Evolutionary conservation across 2,329 filamentous ascomycete genomes (phyloP), one percentile per base, ranked within the genome.

Genomic region (Aureobasidium sp.): DNA sequence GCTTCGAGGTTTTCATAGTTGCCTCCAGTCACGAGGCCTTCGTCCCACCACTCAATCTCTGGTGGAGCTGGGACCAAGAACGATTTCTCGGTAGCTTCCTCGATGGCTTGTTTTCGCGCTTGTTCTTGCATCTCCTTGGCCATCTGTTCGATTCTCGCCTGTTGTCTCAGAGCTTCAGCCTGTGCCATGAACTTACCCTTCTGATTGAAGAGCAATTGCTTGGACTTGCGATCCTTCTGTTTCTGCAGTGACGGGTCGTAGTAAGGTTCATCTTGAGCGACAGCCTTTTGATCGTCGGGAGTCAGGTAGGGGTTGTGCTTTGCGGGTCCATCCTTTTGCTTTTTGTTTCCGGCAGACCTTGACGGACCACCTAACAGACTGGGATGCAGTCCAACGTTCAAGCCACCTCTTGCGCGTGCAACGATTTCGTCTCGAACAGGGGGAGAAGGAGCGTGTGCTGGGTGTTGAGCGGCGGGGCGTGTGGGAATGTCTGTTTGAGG

Each of bases 141-240:
- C 86, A 99, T 93, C 65, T 88, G 88, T 78, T 99, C 95, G 32
- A 99, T 80, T 54, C 89, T 88, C 45, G 88, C 91, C 75, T 97
- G 92, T 63, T 91, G 85, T 65, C 94, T 87, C 58, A 97, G 78
- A 62, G 92, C 92, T 72, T 90, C 93, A 9, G 90, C 94, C 75
- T 97, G 93, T 66, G 91, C 88, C 63, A 97, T 96, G 71, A 96
- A 97, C 81, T 97, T 97, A 59, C 94, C 94, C 74, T 96, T 95
- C 68, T 92, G 87, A 69, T 97, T 96, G 79, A 99, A 97, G 13
- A 91, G 78, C 21, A 99, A 81, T 66, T 90, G 86, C 63, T 90
- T 86, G 11, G 90, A 83, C 65, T 89, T 82, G 55, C 91, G 83
- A 59, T 78, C 77, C 66, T 81, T 80, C 62, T 87, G 85, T 5